Evolutionary conservation across 257 asterid genomes (phyloP).

Genomic region (Paraleonurus japonicus): DNA sequence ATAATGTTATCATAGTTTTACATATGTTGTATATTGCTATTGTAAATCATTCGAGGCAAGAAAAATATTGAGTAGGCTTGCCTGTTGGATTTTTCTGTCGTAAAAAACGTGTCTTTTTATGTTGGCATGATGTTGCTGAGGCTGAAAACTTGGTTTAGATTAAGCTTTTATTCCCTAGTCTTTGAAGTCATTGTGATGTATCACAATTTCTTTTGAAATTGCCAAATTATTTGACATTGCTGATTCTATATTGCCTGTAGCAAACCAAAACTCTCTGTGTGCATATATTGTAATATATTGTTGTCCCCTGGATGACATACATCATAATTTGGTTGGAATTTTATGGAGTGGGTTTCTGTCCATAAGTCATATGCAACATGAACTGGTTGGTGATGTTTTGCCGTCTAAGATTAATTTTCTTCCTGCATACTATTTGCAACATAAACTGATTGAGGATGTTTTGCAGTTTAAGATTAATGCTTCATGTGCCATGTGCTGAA

Average conservation of each 20-base stretch:
- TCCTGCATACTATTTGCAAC: background rate
- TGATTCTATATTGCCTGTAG: background rate
- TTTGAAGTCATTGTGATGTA: slow-evolving; percentile 3
- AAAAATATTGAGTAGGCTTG: background rate
- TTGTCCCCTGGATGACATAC: background rate
- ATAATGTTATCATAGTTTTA: background rate
- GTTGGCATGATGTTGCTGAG: slow-evolving; percentile 14
- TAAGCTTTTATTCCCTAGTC: background rate
- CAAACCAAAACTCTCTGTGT: slow-evolving; percentile 2
- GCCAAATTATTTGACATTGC: slow-evolving; percentile 21
- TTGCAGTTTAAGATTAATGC: slow-evolving; percentile 81
- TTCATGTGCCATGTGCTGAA: slow-evolving; percentile 50
- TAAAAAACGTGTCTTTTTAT: slow-evolving; percentile 16
- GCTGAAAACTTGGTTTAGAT: background rate
- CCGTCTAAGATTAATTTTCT: slow-evolving; percentile 63
- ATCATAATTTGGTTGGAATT: slow-evolving; percentile 1
- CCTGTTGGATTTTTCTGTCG: slow-evolving; percentile 19
- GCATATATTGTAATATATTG: slow-evolving; percentile 9
- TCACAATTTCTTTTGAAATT: slow-evolving; percentile 4
- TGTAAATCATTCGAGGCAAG: background rate
- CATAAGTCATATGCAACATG: slow-evolving; percentile 21
- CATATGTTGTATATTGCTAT: background rate
- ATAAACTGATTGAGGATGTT: slow-evolving; percentile 23
- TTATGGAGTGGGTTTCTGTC: slow-evolving; percentile 9
- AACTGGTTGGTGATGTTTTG: slow-evolving; percentile 30